A percentile compares a stretch with the other conserved stretches of the same genome.
Conservation (phyloP, 1,284 basidiomycete species). For the Pseudomicrostroma phylloplanum region DNA sequence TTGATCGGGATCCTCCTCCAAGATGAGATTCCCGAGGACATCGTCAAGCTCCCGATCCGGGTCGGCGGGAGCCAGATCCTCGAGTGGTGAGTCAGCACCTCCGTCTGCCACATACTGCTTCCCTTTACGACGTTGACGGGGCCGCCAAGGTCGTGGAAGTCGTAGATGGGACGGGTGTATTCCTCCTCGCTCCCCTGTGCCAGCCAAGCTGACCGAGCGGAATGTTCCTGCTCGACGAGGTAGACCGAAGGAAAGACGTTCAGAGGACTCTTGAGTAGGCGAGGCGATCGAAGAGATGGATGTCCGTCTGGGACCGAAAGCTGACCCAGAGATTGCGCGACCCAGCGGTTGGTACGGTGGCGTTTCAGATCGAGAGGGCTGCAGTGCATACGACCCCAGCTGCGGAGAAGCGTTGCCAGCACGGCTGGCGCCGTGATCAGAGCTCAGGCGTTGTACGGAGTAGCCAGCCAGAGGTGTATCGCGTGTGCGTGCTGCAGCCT, state of each 20-base stretch:
- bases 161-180: background rate
- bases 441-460: too few species aligned
- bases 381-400: too few species aligned
- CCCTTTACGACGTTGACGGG: constrained; percentile 12
- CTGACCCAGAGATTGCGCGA: too few species aligned
- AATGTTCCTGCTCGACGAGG: too few species aligned
- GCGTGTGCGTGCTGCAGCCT: too few species aligned
- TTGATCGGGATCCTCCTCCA: constrained; percentile 30
- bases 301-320: too few species aligned
- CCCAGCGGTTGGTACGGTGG: too few species aligned
- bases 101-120: constrained; percentile 14
- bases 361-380: too few species aligned
- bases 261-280: background rate
- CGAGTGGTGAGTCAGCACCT: constrained; percentile 20
- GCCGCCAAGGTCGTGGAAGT: constrained; percentile 4
- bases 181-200: constrained; percentile 2
- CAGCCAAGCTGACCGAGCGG: constrained; percentile 11
- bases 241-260: background rate
- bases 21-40: constrained; percentile 29
- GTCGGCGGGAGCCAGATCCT: background rate
- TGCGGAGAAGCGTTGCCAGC: too few species aligned
- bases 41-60: constrained; percentile 31
- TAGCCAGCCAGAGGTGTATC: too few species aligned
- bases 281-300: background rate
- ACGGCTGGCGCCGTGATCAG: too few species aligned